Evolutionary conservation across 2,329 filamentous ascomycete species (phyloP).

Genomic region (Diaporthe vaccinii): DNA sequence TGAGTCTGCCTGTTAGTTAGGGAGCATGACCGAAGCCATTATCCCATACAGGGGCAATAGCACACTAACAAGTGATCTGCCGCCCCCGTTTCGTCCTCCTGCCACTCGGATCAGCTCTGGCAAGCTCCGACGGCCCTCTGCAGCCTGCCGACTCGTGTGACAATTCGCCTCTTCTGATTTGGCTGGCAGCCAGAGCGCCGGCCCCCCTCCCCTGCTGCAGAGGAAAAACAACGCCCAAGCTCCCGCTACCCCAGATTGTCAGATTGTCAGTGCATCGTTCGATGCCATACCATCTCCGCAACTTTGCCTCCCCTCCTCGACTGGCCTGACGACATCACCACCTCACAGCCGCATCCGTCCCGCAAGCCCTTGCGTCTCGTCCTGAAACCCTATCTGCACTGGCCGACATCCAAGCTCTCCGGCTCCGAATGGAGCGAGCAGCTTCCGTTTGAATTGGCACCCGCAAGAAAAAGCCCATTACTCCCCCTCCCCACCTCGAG

Average conservation of each 20-base stretch:
- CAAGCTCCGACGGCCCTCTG: constrained; percentile 19
- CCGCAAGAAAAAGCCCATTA: neutral
- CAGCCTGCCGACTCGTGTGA: constrained; percentile 34
- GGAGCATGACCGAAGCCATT: neutral
- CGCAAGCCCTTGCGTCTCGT: constrained; percentile 8
- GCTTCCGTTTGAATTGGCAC: constrained; percentile 23
- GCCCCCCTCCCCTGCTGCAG: constrained; percentile 27
- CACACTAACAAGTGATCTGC: neutral
- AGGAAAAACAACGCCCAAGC: constrained; percentile 10
- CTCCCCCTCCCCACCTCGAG: constrained; percentile 11
- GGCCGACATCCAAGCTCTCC: constrained; percentile 1
- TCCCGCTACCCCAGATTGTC: constrained; percentile 41
- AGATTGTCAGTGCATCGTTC: constrained; percentile 38
- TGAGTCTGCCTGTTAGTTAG: neutral
- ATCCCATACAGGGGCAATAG: neutral
- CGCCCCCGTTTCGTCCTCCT: neutral
- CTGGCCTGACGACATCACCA: constrained; percentile 40
- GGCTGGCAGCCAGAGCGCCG: neutral
- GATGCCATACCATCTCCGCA: constrained; percentile 38
- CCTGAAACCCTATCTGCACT: constrained; percentile 29
- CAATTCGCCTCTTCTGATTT: constrained; percentile 39
- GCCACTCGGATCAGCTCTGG: constrained; percentile 13
- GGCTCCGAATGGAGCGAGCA: constrained; percentile 39
- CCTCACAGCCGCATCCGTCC: constrained; percentile 14
- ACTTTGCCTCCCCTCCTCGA: constrained; percentile 35